Base-by-base conservation (phyloP, 2,329 filamentous ascomycete genomes). In the Fusarium goolgardi region DNA sequence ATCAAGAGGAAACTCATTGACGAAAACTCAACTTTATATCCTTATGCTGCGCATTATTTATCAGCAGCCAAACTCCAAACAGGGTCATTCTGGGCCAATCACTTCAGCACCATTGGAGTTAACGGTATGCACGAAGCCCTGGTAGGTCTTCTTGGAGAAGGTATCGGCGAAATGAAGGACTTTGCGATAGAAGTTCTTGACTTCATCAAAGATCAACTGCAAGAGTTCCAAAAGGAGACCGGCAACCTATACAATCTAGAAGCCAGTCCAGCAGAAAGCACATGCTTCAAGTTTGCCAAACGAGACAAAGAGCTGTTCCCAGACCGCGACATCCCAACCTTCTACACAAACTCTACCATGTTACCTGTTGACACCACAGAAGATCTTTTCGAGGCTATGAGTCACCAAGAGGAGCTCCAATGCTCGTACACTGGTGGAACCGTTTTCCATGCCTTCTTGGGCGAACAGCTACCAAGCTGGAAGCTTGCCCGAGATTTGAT, bases 271-370 rank as follows among this genome's bases (percentile, higher is more conserved):
- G 71, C 71, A 4, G 71, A 73, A 21, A 73, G 71, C 10, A 72
- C 71, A 20, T 73, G 71, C 23, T 73, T 73, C 40, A 73, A 73
- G 12, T 65, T 73, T 18, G 71, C 71, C 5, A 61, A 55, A 0
- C 34, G 55, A 1, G 71, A 73, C 15, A 73, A 65, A 5, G 56
- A 69, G 1, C 57, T 73, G 0, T 73, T 73, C 11, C 69, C 71
- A 0, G 6, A 39, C 0, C 51, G 34, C 0, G 1, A 47, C 0
- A 72, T 73, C 10, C 71, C 71, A 0, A 65, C 44, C 0, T 73
- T 65, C 34, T 73, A 73, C 49, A 73, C 71, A 10, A 73, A 73
- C 44, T 73, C 71, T 0, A 73, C 71, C 1, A 71, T 73, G 69
- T n/a, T 73, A 0, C 71, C 71, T 0, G 71, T 73, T 0, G 71